A percentile compares a stretch with the other conserved stretches of the same genome.
Evolutionary conservation across 2,329 filamentous ascomycete species (phyloP).

Genomic region (Stagonosporopsis cucurbitacearum): DNA sequence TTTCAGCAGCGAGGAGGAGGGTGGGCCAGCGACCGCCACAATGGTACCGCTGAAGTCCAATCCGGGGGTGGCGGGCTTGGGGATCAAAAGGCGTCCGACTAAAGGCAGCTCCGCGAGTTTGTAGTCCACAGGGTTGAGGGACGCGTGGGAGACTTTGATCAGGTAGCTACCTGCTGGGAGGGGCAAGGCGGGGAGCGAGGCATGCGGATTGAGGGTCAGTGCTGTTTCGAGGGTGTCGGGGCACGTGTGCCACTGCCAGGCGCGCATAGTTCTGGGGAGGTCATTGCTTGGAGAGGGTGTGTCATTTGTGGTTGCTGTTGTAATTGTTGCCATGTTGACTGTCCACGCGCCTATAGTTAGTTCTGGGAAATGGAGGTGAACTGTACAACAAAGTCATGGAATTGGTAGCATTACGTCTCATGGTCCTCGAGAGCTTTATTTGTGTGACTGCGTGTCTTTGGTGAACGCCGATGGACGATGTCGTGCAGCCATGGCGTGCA

Average conservation of each 20-base stretch:
- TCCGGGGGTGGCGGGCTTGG: conserved; percentile 32
- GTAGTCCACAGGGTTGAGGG: conserved; percentile 36
- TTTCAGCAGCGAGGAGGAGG: conserved; percentile 13
- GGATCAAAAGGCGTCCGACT: conserved; percentile 25
- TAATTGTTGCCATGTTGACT: background rate
- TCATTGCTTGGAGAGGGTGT: background rate
- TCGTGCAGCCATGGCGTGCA: conserved; percentile 8
- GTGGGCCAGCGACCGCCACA: conserved; percentile 5
- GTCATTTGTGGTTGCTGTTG: background rate
- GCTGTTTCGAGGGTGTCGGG: conserved; percentile 21
- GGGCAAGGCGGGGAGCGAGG: conserved; percentile 11
- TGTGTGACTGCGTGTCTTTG: background rate
- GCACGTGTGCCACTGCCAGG: conserved; percentile 32
- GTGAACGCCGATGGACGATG: background rate
- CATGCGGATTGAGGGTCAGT: conserved; percentile 17
- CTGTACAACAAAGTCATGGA: too few relatives aligned
- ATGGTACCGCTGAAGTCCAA: conserved; percentile 30
- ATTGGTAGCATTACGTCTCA: background rate
- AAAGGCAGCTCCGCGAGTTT: conserved; percentile 30
- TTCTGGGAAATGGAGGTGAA: background rate
- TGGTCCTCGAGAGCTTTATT: background rate
- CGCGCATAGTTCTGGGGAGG: conserved; percentile 29
- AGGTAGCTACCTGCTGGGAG: conserved; percentile 22
- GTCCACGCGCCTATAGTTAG: too few relatives aligned
- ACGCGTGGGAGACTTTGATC: conserved; percentile 25